Conservation (phyloP, 225 moss, liverwort and hornwort species). For the Polytrichum formosum region DNA sequence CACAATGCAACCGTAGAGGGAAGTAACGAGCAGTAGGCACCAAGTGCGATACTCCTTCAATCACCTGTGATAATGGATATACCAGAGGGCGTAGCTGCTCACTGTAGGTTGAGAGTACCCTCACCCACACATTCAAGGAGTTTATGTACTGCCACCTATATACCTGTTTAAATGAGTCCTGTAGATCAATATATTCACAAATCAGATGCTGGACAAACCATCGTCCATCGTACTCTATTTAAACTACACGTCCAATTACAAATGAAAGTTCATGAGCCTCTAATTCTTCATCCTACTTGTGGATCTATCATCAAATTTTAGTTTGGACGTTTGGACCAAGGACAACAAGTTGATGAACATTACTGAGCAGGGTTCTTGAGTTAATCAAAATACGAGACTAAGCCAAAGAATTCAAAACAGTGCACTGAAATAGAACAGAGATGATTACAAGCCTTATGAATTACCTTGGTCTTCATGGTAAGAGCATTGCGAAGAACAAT, state of each 20-base stretch:
- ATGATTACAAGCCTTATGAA: background rate
- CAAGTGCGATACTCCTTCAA: constrained; percentile 83
- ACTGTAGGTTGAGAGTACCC: constrained; percentile 64
- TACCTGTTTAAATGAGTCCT: constrained; percentile 88
- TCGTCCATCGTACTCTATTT: too few relatives aligned
- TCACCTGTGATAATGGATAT: constrained; percentile 83
- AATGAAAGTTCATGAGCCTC: too few relatives aligned
- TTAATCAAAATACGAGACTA: too few relatives aligned
- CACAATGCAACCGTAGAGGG: constrained; percentile 82
- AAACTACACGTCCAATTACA: too few relatives aligned
- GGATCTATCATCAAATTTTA: too few relatives aligned
- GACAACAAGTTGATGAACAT: background rate
- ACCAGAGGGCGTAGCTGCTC: constrained; percentile 76
- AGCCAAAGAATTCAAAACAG: too few relatives aligned
- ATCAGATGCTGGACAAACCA: background rate
- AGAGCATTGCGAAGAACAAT: constrained; percentile 80
- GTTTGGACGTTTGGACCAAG: too few relatives aligned
- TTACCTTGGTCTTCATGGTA: constrained; percentile 90
- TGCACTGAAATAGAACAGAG: too few relatives aligned
- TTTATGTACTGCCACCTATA: constrained; percentile 97
- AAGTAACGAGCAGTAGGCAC: constrained; percentile 82
- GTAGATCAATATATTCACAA: constrained; percentile 11
- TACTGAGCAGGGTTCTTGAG: background rate
- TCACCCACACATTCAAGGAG: constrained; percentile 88
- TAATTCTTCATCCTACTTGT: too few relatives aligned